Evolutionary conservation across 2,329 filamentous ascomycete genomes (phyloP).

Genomic region (Xylariaceae sp.): DNA sequence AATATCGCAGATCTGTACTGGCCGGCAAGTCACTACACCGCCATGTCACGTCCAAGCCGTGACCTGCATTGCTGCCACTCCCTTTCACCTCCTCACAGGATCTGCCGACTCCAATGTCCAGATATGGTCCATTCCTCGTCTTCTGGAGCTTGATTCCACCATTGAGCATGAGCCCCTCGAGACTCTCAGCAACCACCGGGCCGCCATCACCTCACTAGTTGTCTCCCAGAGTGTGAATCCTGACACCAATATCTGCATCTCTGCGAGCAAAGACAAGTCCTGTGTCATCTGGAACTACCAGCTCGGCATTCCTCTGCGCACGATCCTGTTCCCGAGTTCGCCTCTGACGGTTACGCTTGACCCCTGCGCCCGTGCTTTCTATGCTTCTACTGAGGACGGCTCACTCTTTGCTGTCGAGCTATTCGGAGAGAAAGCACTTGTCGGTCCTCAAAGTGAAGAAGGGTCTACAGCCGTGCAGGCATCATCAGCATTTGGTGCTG

Average conservation of each 20-base stretch:
- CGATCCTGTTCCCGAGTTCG: conserved; percentile 70
- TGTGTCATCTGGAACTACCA: conserved; percentile 92
- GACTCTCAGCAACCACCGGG: conserved; percentile 74
- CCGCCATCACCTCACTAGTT: conserved; percentile 62
- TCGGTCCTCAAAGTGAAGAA: conserved; percentile 53
- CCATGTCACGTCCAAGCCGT: conserved; percentile 78
- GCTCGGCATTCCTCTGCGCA: conserved; percentile 71
- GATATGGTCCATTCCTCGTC: conserved; percentile 78
- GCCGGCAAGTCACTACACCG: conserved; percentile 70
- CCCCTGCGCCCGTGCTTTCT: conserved; percentile 77
- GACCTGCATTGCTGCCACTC: conserved; percentile 68
- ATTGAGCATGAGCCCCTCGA: conserved; percentile 65
- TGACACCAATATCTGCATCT: conserved; percentile 77
- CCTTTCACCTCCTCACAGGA: conserved; percentile 70
- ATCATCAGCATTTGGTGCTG: conserved; percentile 50
- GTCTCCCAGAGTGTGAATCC: conserved; percentile 62
- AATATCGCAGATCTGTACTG: conserved; percentile 60
- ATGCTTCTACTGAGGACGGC: conserved; percentile 75
- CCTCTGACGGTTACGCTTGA: conserved; percentile 75
- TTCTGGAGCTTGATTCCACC: conserved; percentile 59
- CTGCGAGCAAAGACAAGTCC: conserved; percentile 79
- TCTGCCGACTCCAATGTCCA: conserved; percentile 87
- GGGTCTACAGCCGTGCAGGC: conserved; percentile 56
- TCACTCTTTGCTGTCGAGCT: conserved; percentile 78
- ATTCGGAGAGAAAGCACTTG: conserved; percentile 49